Evolutionary conservation across 352 stramenopile genomes (phyloP).

Genomic region (Globisporangium nodosum): DNA sequence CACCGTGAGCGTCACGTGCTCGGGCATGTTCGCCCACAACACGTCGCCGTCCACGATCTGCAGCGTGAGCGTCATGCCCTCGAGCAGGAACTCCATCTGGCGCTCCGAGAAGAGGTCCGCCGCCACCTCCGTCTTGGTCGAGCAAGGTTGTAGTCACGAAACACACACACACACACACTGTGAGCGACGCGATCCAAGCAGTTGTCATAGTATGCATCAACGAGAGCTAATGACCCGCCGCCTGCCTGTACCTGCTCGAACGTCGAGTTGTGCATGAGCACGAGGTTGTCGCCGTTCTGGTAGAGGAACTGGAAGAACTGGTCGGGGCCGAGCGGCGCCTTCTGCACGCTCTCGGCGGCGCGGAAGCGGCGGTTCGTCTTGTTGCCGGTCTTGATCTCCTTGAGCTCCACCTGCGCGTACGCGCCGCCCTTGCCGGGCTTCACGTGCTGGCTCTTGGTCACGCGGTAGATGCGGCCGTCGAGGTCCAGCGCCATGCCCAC

Average conservation of each 20-base stretch:
- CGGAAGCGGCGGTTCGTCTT: conserved; percentile 84
- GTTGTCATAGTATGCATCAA: too few species aligned
- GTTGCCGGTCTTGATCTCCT: conserved; percentile 83
- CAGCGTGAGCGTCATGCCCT: conserved; percentile 75
- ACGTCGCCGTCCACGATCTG: conserved; percentile 84
- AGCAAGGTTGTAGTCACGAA: not conserved
- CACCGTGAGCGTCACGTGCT: conserved; percentile 69
- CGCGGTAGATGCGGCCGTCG: conserved; percentile 79
- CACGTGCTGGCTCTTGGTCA: conserved; percentile 80
- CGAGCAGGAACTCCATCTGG: conserved; percentile 71
- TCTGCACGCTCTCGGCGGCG: conserved; percentile 71
- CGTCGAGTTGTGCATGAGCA: conserved; percentile 77
- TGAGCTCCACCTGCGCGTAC: conserved; percentile 77
- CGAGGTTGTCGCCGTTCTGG: conserved; percentile 66
- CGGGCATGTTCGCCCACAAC: conserved; percentile 84
- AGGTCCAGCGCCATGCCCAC: conserved; percentile 80
- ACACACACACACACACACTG: not conserved
- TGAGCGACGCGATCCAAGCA: too few species aligned
- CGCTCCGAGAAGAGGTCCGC: conserved; percentile 61
- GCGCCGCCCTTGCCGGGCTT: conserved; percentile 83
- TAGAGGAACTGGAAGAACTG: conserved; percentile 83
- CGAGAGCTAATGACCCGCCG: not conserved
- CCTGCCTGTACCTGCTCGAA: conserved; percentile 63
- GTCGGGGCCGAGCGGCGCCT: conserved; percentile 67
- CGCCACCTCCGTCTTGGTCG: conserved; percentile 60